Percentiles rank a stretch among this genome's conserved stretches.
These are phyloP conservation scores for Hyphopichia pseudoburtonii DNA, from an alignment of 1,139 yeast genomes.

Conservation along the genomic window DNA sequence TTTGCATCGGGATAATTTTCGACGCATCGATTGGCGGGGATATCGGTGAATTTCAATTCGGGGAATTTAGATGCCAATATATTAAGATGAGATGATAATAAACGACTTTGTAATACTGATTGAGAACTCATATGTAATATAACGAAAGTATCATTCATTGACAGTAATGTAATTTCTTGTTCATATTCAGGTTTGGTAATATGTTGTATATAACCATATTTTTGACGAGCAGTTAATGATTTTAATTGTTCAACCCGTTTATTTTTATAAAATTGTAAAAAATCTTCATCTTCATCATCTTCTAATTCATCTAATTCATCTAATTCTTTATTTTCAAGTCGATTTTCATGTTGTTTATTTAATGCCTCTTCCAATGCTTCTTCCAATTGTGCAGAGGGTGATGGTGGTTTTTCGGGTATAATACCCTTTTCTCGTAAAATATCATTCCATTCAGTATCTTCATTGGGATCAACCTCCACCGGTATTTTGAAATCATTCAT, in stretches of 20 bases:
- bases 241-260: constrained; percentile 75
- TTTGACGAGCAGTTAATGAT: constrained; percentile 57
- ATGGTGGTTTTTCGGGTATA: constrained; percentile 88
- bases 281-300: constrained; percentile 76
- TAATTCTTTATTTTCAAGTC: constrained; percentile 71
- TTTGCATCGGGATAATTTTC: constrained; percentile 87
- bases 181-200: constrained; percentile 87
- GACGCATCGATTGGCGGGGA: constrained; percentile 83
- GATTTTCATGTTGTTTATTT: constrained; percentile 67
- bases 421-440: constrained; percentile 86
- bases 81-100: constrained; percentile 56
- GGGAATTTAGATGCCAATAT: constrained; percentile 57
- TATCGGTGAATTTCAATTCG: constrained; percentile 90
- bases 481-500: constrained; percentile 50
- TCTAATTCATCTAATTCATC: constrained; percentile 82
- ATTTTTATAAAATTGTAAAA: constrained; percentile 68
- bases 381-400: constrained; percentile 84
- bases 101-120: constrained; percentile 70
- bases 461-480: constrained; percentile 90
- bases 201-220: constrained; percentile 75
- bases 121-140: constrained; percentile 75
- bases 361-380: constrained; percentile 86
- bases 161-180: constrained; percentile 80
- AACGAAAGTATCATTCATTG: constrained; percentile 51
- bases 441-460: constrained; percentile 99